Evolutionary conservation across 768 basidiomycete species (phyloP), one percentile per base, ranked within the genome.

Genomic region (Chlorophyllum brunneum): DNA sequence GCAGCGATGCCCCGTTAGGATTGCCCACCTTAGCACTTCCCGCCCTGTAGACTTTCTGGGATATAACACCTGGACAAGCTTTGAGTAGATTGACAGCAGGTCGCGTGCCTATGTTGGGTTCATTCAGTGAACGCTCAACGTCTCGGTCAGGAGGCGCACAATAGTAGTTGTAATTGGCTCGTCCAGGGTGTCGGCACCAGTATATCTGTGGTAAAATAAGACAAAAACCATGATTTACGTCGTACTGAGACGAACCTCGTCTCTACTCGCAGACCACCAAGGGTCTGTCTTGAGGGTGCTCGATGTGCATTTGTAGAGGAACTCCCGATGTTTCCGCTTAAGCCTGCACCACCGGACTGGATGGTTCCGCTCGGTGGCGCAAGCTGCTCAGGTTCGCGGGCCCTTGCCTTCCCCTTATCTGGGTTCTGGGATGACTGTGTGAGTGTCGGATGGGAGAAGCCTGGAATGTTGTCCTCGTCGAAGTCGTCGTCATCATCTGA

Each of bases 51-150:
- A 74, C 56, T 80, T 79, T 51, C 88, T 82, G 7, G 95, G 95
- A 59, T 94, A 95, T 30, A 98, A 73, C 6, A 98, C 95, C 71
- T 98, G 95, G 1, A 95, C 76, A 2, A 98, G 77, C 68, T 98
- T 98, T 23, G 85, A 77, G 64, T 95, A 95, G 56, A 98, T 94
- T 0, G 95, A 97, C 13, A 85, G 62, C 20, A 97, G 71, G 65
- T 98, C 95, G 38, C 95, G 85, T 61, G 83, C 82, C 95, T 98
- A 59, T 6, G 51, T 24, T n/a, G 9, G 2, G 20, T 30, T 37
- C 29, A 16, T 37, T 34, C 31, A 48, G 31, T n/a, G 43, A 34
- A 42, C 15, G 5, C 18, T 26, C 23, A 18, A 1, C 42, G 4
- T 11, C 10, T 51, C 39, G 18, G 31, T 40, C 33, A 31, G 11